phyloP scores from a whole-genome alignment of 176 grass and related monocot genomes.

The Oryza coarctata region DNA sequence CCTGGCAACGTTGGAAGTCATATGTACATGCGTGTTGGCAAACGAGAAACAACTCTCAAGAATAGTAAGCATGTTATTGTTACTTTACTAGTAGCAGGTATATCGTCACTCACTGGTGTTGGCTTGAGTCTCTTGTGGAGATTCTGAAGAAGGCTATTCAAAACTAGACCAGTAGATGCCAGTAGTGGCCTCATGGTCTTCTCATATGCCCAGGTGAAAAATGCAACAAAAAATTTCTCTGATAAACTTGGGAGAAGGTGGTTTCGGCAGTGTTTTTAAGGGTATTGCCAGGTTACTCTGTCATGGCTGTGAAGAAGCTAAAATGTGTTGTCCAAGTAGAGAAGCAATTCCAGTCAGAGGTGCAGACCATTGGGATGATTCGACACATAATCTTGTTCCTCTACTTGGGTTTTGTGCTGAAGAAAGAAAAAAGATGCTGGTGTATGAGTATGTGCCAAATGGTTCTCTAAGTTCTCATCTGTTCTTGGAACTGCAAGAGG shows the following conservation, averaged over 20 bases:
- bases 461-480: constrained; percentile 39
- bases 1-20: background rate
- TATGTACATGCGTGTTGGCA: background rate
- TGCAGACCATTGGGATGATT: constrained; percentile 50
- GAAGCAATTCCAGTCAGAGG: constrained; percentile 48
- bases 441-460: constrained; percentile 47
- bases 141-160: background rate
- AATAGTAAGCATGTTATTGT: background rate
- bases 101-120: background rate
- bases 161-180: background rate
- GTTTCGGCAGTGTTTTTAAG: constrained; percentile 49
- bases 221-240: constrained; percentile 26
- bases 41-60: background rate
- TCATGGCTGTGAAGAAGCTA: constrained; percentile 34
- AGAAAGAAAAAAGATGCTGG: background rate
- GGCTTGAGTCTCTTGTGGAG: background rate
- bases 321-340: constrained; percentile 20
- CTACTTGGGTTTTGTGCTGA: constrained; percentile 43
- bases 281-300: constrained; percentile 4
- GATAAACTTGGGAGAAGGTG: constrained; percentile 44
- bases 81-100: background rate
- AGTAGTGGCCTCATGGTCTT: background rate
- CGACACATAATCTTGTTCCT: constrained; percentile 41
- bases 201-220: constrained; percentile 25
- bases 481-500: constrained; percentile 43